Evolutionary conservation across 2,329 filamentous ascomycete species (phyloP).

Genomic region (Coniochaeta sp.): DNA sequence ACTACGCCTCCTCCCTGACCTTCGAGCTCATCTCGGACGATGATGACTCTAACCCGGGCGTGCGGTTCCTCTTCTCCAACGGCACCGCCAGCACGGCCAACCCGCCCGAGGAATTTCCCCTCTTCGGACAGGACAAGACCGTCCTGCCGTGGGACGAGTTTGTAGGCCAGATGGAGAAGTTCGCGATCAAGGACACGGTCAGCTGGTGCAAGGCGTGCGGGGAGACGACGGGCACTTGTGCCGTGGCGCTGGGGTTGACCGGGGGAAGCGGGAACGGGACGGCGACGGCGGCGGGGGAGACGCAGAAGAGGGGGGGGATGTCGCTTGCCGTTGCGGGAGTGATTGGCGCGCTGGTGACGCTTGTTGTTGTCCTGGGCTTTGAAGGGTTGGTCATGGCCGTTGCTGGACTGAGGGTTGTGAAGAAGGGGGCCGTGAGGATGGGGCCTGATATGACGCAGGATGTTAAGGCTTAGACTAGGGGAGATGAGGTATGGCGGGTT

Average conservation of each 20-base stretch:
- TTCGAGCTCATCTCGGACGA: slow-evolving; percentile 64
- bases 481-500: neutral
- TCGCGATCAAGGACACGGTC: slow-evolving; percentile 57
- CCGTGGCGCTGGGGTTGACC: slow-evolving; percentile 23
- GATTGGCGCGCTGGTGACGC: slow-evolving; percentile 64
- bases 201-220: slow-evolving; percentile 73
- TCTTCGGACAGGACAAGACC: slow-evolving; percentile 51
- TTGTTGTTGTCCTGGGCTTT: slow-evolving; percentile 40
- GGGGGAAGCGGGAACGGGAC: slow-evolving; percentile 16
- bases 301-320: slow-evolving; percentile 36
- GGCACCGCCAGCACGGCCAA: slow-evolving; percentile 43
- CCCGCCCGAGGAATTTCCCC: slow-evolving; percentile 44
- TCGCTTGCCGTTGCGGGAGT: slow-evolving; percentile 72
- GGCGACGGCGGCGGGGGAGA: slow-evolving; percentile 6
- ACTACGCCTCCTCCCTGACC: slow-evolving; percentile 75
- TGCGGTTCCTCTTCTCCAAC: slow-evolving; percentile 57
- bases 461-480: slow-evolving; percentile 1
- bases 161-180: slow-evolving; percentile 51
- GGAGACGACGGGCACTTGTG: slow-evolving; percentile 62
- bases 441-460: slow-evolving; percentile 2
- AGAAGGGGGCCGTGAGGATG: slow-evolving; percentile 24
- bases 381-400: slow-evolving; percentile 35
- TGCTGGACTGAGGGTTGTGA: slow-evolving; percentile 38
- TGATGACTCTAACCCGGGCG: slow-evolving; percentile 37
- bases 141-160: slow-evolving; percentile 66